phyloP scores from a whole-genome alignment of 495 filamentous ascomycete genomes.

The Bacidia gigantensis region DNA sequence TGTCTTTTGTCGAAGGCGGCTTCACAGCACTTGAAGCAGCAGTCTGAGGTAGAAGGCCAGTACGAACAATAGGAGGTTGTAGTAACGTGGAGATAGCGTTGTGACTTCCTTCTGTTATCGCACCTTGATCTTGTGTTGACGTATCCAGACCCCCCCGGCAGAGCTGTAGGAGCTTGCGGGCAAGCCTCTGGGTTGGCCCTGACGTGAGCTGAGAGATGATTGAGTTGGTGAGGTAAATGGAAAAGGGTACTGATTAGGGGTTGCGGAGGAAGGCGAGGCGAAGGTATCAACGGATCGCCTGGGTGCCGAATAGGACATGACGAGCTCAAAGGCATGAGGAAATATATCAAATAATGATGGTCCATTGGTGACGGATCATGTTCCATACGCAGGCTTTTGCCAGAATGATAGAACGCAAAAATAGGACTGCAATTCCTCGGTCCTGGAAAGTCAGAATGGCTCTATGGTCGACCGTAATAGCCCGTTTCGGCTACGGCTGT shows the following conservation, averaged over 20 bases:
- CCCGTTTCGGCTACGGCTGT: background rate
- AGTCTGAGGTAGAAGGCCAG: slow-evolving; percentile 66
- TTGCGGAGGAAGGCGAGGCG: slow-evolving; percentile 37
- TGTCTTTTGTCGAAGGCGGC: slow-evolving; percentile 79
- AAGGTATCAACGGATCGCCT: slow-evolving; percentile 61
- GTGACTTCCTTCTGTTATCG: slow-evolving; percentile 61
- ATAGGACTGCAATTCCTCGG: too few species aligned
- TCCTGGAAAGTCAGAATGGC: too few species aligned
- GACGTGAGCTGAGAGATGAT: slow-evolving; percentile 25
- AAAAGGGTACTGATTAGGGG: slow-evolving; percentile 46
- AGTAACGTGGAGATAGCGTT: slow-evolving; percentile 93
- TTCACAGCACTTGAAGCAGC: slow-evolving; percentile 55
- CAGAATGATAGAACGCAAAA: too few species aligned
- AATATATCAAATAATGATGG: background rate
- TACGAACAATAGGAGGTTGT: slow-evolving; percentile 79
- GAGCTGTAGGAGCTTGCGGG: slow-evolving; percentile 79
- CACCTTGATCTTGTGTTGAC: slow-evolving; percentile 37
- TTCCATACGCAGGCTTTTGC: background rate
- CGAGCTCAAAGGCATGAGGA: slow-evolving; percentile 15
- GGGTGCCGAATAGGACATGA: slow-evolving; percentile 52
- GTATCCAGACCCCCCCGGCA: slow-evolving; percentile 62
- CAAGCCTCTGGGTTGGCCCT: slow-evolving; percentile 55
- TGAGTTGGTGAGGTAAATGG: slow-evolving; percentile 32
- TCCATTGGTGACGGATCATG: background rate
- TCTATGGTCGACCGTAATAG: background rate